phyloP scores from a whole-genome alignment of 352 stramenopile genomes.

The Aphanomyces astaci region DNA sequence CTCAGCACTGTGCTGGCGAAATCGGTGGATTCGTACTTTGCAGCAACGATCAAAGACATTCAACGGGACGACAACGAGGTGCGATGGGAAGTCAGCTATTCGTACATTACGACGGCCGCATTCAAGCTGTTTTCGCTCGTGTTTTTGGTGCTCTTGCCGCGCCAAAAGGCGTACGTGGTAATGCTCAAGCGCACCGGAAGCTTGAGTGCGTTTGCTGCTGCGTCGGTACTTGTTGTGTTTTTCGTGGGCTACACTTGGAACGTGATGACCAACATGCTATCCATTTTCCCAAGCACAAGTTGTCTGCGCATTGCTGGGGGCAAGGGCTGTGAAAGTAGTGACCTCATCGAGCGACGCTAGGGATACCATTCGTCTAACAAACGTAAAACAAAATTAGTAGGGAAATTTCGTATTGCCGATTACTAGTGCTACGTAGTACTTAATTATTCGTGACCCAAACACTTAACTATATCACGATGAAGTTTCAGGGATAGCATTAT shows the following conservation, averaged over 20 bases:
- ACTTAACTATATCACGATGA: too few relatives aligned
- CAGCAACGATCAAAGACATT: slow-evolving; percentile 41
- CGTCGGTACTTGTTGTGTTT: slow-evolving; percentile 26
- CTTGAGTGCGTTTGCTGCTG: slow-evolving; percentile 29
- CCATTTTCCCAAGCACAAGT: slow-evolving; percentile 31
- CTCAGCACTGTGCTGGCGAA: slow-evolving; percentile 33
- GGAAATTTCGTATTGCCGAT: too few relatives aligned
- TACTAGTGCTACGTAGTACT: too few relatives aligned
- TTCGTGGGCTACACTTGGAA: slow-evolving; percentile 28
- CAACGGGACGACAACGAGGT: slow-evolving; percentile 27
- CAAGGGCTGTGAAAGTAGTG: slow-evolving; percentile 16
- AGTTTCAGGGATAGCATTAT: too few relatives aligned
- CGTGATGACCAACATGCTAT: slow-evolving; percentile 51
- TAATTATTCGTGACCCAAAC: too few relatives aligned
- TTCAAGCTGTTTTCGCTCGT: slow-evolving; percentile 43
- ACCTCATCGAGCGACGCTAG: background rate
- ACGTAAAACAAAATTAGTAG: too few relatives aligned
- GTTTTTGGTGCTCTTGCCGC: slow-evolving; percentile 40
- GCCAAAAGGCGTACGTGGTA: slow-evolving; percentile 44
- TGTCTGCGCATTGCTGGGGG: slow-evolving; percentile 32
- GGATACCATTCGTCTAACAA: too few relatives aligned
- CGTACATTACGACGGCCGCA: slow-evolving; percentile 48
- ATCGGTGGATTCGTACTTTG: slow-evolving; percentile 43
- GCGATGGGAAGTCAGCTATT: slow-evolving; percentile 35
- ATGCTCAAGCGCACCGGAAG: slow-evolving; percentile 36